Base-by-base conservation (phyloP, 192 early-diverging fungal species). In the Backusella westeae region DNA sequence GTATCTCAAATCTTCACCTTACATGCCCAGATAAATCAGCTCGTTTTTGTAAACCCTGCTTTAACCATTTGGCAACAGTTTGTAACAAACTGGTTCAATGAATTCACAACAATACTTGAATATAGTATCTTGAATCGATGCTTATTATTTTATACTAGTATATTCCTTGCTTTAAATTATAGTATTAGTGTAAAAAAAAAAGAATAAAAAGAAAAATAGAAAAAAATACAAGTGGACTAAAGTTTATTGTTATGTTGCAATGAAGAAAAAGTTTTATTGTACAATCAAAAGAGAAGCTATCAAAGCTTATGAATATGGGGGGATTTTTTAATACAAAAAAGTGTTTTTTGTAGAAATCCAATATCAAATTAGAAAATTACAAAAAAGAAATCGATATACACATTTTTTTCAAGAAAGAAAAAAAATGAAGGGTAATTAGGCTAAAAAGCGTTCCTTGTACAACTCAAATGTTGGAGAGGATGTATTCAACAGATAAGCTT, bases 1-100 rank as follows among this genome's bases (percentile, higher is more conserved):
- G 75, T 70, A 42, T 76, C 14, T 66, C 63, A n/a, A 68, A 49
- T 42, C 41, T 68, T 26, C 29, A 44, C 9, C 75, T 67, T 69
- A 23, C 65, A 26, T 53, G 65, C 49, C 75, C 75, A 39, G 75
- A 76, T 52, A 69, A 67, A 38, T 66, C 75, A 39, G 67, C 75
- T n/a, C 67, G 75, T 2, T 76, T 76, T 32, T 76, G 75, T 26
- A 76, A 67, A 53, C 29, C n/a, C 19, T 69, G 71, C 77, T 49
- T 46, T 72, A 44, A 72, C 17, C 39, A 72, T 23, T 44, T 72
- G 12, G 36, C 39, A 12, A 32, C 42, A 52, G 12, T 72, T 15
- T 72, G 41, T 14, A 63, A 63, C 26, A 63, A 63, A 29, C 56
- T 63, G 7, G 56, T 3, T 6, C 26, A 63, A 63, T 63, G 23